Evolutionary conservation across 2,329 filamentous ascomycete species (phyloP), one percentile per base, ranked within the genome.

Genomic region (Seiridium cupressi): DNA sequence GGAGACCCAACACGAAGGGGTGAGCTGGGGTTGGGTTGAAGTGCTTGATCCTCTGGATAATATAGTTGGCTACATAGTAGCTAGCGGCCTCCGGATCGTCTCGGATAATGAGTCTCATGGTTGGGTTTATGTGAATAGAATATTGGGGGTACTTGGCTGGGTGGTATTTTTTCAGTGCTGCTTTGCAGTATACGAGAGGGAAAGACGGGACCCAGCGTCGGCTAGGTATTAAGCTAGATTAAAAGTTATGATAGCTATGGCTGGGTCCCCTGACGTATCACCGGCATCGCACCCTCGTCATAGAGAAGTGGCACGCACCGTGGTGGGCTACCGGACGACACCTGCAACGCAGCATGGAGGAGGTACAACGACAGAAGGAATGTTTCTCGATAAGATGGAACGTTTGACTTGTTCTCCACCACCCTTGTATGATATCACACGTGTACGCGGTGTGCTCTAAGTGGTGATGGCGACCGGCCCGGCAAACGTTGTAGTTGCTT

Each of bases 31-130:
- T 90, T 44, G 92, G 91, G 54, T 84, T 83, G 76, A 92, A 95
- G 62, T 85, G 78, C 69, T 89, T 90, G 80, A 95, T 94, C 66
- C 91, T 88, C 68, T 90, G 89, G 76, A 93, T 86, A 68, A 95
- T 89, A 76, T 94, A 93, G 74, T 91, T 88, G 63, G 91, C 90
- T 66, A 93, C 89, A 74, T 93, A 93, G 67, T 82, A 81, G 70
- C 90, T 91, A 60, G 89, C 89, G 63, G 83, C 79, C 58, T 81
- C 75, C 67, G 89, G 82, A 69, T 92, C 83, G 73, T 93, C 88
- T 73, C 90, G 85, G 72, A 95, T 90, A 75, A 95, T 93, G 70
- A 95, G 85, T 79, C 91, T 88, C 91, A 92, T 95, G 68, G 68
- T 78, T 72, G 46, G 31, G 9, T 32, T 42, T 6, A 8, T 35